Evolutionary conservation across 164 flowering plant genomes (phyloP).

Genomic region (Saururus chinensis): DNA sequence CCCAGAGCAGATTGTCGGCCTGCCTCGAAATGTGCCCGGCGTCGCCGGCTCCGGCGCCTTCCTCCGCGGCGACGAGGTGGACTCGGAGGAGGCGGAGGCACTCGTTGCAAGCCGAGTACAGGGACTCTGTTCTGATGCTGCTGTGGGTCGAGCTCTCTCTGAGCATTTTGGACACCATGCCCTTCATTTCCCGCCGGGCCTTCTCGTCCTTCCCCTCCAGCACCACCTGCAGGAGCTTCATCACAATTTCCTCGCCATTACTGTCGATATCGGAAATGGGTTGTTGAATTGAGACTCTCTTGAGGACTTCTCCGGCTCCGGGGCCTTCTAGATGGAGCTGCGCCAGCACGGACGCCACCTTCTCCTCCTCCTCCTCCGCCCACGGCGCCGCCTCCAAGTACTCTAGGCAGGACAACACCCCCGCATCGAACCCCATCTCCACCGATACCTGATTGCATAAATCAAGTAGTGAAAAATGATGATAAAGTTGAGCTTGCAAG

Average conservation of each 20-base stretch:
- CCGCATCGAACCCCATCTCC: slow-evolving; percentile 89
- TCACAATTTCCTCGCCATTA: slow-evolving; percentile 49
- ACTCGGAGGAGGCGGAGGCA: slow-evolving; percentile 49
- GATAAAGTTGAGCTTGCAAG: no score
- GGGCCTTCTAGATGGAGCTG: slow-evolving; percentile 72
- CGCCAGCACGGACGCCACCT: slow-evolving; percentile 60
- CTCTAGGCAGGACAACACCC: slow-evolving; percentile 84
- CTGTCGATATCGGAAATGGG: slow-evolving; percentile 28
- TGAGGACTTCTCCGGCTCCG: slow-evolving; percentile 76
- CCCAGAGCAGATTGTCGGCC: slow-evolving; percentile 88
- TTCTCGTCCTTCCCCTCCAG: slow-evolving; percentile 93
- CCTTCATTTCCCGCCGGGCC: slow-evolving; percentile 95
- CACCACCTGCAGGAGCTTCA: slow-evolving; percentile 64
- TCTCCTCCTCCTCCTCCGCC: slow-evolving; percentile 98
- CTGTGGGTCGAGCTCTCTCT: slow-evolving; percentile 64
- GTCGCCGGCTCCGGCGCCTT: slow-evolving; percentile 18
- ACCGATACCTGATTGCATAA: slow-evolving; percentile 54
- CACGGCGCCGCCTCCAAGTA: slow-evolving; percentile 98
- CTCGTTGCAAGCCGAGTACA: slow-evolving; percentile 63
- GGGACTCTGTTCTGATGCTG: slow-evolving; percentile 69
- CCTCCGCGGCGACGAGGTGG: slow-evolving; percentile 48
- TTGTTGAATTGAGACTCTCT: slow-evolving; percentile 68
- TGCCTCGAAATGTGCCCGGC: slow-evolving; percentile 63
- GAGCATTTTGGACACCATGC: slow-evolving; percentile 72
- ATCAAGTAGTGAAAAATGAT: no score